These are phyloP conservation scores for Blattamonas nauphoetae DNA, from an alignment of 78 protist species.

Conservation along the genomic window DNA sequence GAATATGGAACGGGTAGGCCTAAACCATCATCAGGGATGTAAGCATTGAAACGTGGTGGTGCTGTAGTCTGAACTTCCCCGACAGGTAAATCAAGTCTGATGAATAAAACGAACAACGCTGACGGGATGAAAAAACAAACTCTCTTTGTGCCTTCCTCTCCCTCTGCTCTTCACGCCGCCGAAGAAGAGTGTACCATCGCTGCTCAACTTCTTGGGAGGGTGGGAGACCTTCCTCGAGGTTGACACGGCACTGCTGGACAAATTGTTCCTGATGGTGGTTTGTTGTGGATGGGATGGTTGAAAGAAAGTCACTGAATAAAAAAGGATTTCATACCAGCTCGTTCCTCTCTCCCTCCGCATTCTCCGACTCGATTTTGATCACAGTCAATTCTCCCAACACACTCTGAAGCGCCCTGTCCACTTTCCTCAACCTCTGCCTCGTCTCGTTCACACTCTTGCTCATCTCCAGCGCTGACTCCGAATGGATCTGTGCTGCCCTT, in stretches of 20 bases:
- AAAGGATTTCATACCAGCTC: slow-evolving; percentile 2
- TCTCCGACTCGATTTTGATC: slow-evolving; percentile 32
- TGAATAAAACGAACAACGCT: not conserved
- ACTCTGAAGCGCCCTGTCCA: not conserved
- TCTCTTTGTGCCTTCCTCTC: not conserved
- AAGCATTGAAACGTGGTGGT: slow-evolving; percentile 51
- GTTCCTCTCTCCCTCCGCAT: slow-evolving; percentile 35
- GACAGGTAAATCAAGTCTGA: not conserved
- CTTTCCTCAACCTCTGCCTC: not conserved
- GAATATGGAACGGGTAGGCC: slow-evolving; percentile 27
- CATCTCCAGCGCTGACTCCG: not conserved
- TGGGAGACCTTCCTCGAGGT: slow-evolving; percentile 9
- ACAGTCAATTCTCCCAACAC: not conserved
- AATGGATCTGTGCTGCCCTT: not conserved
- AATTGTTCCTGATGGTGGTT: not conserved
- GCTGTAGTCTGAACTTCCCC: slow-evolving; percentile 34
- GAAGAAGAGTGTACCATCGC: not conserved
- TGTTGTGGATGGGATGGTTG: not conserved
- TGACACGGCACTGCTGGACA: not conserved
- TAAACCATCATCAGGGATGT: slow-evolving; percentile 49
- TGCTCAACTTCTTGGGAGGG: slow-evolving; percentile 16
- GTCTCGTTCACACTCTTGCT: not conserved
- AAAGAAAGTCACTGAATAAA: not conserved
- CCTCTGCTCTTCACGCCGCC: not conserved
- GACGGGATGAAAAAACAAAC: not conserved